Conservation (phyloP, 2,329 filamentous ascomycete genomes). For the Colletotrichum agaves region DNA sequence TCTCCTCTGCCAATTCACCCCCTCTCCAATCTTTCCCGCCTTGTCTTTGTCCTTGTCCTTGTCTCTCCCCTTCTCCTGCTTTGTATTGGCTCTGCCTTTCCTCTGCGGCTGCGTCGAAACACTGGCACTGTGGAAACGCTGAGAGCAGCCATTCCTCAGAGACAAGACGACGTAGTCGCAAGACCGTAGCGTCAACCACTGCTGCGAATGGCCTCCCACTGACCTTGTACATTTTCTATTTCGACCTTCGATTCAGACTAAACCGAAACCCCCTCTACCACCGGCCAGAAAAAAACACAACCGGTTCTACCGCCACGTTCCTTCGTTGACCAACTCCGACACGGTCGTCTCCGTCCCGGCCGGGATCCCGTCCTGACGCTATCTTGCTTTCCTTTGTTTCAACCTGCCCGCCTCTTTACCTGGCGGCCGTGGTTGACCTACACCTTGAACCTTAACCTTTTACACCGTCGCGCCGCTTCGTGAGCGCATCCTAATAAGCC, state of each 20-base stretch:
- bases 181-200: constrained; percentile 13
- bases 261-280: not conserved
- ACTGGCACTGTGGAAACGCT: constrained; percentile 36
- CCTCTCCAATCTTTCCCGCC: constrained; percentile 8
- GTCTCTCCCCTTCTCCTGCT: constrained; percentile 18
- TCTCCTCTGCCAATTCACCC: constrained; percentile 16
- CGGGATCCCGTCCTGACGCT: constrained; percentile 22
- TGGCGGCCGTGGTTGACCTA: constrained; percentile 3
- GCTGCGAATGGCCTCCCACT: constrained; percentile 25
- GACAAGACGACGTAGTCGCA: constrained; percentile 16
- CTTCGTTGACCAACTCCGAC: constrained; percentile 24
- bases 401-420: not conserved
- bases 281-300: not conserved
- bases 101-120: constrained; percentile 15
- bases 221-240: constrained; percentile 8
- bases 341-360: constrained; percentile 15
- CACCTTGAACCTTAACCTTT: not conserved
- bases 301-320: constrained; percentile 21
- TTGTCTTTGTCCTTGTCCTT: constrained; percentile 10
- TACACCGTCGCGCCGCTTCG: constrained; percentile 22
- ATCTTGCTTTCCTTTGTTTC: constrained; percentile 34
- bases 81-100: constrained; percentile 3
- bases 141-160: constrained; percentile 21
- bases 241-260: constrained; percentile 12
- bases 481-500: constrained; percentile 35